Conservation (phyloP, 306 rosid genomes). For the Glycine tomentella region DNA sequence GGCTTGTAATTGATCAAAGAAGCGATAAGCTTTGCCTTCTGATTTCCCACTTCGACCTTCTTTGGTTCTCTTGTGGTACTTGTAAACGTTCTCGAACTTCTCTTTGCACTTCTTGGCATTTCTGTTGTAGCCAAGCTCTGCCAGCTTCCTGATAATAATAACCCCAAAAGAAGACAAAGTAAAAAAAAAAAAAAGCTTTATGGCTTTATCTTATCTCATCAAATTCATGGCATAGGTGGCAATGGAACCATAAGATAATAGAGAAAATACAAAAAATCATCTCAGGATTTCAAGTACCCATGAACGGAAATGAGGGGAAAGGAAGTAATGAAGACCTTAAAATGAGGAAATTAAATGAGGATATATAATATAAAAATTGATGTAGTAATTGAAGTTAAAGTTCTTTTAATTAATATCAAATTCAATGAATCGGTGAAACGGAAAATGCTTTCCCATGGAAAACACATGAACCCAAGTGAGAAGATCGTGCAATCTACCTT, state of each 20-base stretch:
- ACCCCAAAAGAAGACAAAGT: slow-evolving; percentile 18
- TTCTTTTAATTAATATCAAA: slow-evolving; percentile 9
- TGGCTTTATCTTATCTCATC: slow-evolving; percentile 35
- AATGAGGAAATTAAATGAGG: slow-evolving; percentile 22
- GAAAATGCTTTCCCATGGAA: slow-evolving; percentile 46
- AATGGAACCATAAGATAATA: slow-evolving; percentile 43
- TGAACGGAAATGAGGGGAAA: slow-evolving; percentile 34
- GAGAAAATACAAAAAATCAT: neutral
- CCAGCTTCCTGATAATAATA: slow-evolving; percentile 73
- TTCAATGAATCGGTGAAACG: slow-evolving; percentile 30
- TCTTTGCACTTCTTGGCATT: slow-evolving; percentile 95
- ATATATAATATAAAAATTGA: neutral
- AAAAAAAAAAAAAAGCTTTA: neutral
- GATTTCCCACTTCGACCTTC: slow-evolving; percentile 89
- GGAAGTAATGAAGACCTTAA: slow-evolving; percentile 11
- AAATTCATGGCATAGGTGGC: slow-evolving; percentile 29
- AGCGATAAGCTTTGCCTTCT: slow-evolving; percentile 84
- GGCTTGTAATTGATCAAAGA: slow-evolving; percentile 84
- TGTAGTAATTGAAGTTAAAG: neutral
- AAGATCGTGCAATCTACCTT: slow-evolving; percentile 44
- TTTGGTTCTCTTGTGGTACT: slow-evolving; percentile 92
- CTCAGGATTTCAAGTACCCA: slow-evolving; percentile 27
- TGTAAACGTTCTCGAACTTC: slow-evolving; percentile 95
- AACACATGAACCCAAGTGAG: slow-evolving; percentile 50
- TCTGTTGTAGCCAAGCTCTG: slow-evolving; percentile 84